Evolutionary conservation across 352 stramenopile genomes (phyloP).

Genomic region (Phytophthora pseudosyringae): DNA sequence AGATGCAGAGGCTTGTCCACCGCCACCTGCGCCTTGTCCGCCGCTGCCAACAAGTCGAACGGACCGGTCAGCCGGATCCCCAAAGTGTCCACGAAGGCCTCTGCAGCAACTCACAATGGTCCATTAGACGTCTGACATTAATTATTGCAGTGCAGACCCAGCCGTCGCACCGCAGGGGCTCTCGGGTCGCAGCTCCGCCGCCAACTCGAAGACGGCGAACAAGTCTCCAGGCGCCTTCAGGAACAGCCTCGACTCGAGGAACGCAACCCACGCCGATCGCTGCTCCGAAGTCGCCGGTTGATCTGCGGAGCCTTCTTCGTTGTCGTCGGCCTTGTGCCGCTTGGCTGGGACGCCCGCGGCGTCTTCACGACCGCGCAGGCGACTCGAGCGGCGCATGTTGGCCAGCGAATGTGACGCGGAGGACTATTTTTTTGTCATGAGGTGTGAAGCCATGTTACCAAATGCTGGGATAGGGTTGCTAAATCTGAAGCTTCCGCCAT

Average conservation of each 20-base stretch:
- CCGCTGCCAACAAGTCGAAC: slow-evolving; percentile 54
- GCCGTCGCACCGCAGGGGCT: slow-evolving; percentile 39
- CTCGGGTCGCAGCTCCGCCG: slow-evolving; percentile 32
- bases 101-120: slow-evolving; percentile 25
- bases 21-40: slow-evolving; percentile 24
- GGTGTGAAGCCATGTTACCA: background rate
- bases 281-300: background rate
- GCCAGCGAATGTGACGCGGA: background rate
- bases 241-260: slow-evolving; percentile 48
- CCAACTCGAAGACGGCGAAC: slow-evolving; percentile 57
- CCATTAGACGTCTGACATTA: slow-evolving; percentile 6
- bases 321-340: slow-evolving; percentile 14
- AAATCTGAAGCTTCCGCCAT: no score
- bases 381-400: slow-evolving; percentile 40
- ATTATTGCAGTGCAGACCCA: background rate
- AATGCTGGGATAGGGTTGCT: no score
- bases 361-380: slow-evolving; percentile 23
- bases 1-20: slow-evolving; percentile 51
- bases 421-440: slow-evolving; percentile 7
- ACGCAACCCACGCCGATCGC: slow-evolving; percentile 39
- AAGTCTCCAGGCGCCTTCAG: slow-evolving; percentile 45
- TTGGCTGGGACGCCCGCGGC: slow-evolving; percentile 10
- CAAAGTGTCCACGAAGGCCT: slow-evolving; percentile 55
- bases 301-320: background rate
- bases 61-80: slow-evolving; percentile 49